A percentile compares a stretch with the other conserved stretches of the same genome.
phyloP scores from a whole-genome alignment of 2,329 filamentous ascomycete species.

The Akanthomyces muscarius region DNA sequence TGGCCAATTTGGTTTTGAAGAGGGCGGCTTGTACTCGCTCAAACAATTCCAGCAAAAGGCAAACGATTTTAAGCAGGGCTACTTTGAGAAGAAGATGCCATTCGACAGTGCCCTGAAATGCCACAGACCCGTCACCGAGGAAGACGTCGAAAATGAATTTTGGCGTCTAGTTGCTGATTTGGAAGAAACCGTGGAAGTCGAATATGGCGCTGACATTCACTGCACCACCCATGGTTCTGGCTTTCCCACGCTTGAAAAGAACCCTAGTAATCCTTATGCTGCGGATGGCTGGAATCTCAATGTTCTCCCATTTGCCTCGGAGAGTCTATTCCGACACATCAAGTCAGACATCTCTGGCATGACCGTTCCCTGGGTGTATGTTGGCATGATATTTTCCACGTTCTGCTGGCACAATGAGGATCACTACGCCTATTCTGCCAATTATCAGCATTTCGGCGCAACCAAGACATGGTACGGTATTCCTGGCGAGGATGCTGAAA shows the following conservation, averaged over 20 bases:
- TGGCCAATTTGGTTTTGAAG: slow-evolving; percentile 94
- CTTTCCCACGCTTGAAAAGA: slow-evolving; percentile 89
- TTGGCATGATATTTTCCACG: slow-evolving; percentile 98
- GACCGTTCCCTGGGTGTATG: slow-evolving; percentile 98
- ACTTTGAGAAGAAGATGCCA: slow-evolving; percentile 87
- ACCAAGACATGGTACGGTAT: slow-evolving; percentile 99
- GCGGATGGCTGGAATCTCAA: slow-evolving; percentile 96
- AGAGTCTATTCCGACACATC: slow-evolving; percentile 94
- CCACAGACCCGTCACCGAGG: slow-evolving; percentile 78
- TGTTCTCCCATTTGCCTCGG: slow-evolving; percentile 80
- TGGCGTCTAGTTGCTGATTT: slow-evolving; percentile 93
- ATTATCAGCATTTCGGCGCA: slow-evolving; percentile 96
- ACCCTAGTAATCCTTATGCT: slow-evolving; percentile 81
- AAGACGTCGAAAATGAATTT: slow-evolving; percentile 94
- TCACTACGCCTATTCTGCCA: slow-evolving; percentile 95
- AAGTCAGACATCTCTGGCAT: slow-evolving; percentile 98
- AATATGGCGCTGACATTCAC: slow-evolving; percentile 97
- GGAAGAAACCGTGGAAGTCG: slow-evolving; percentile 93
- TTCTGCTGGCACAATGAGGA: slow-evolving; percentile 99
- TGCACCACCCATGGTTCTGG: slow-evolving; percentile 97
- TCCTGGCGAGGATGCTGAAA: slow-evolving; percentile 85
- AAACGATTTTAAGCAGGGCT: slow-evolving; percentile 87
- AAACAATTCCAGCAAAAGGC: slow-evolving; percentile 96
- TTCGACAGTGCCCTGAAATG: slow-evolving; percentile 81
- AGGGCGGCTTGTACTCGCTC: slow-evolving; percentile 91